Conservation (phyloP, 2,329 filamentous ascomycete species). For the Teratosphaeria nubilosa region DNA sequence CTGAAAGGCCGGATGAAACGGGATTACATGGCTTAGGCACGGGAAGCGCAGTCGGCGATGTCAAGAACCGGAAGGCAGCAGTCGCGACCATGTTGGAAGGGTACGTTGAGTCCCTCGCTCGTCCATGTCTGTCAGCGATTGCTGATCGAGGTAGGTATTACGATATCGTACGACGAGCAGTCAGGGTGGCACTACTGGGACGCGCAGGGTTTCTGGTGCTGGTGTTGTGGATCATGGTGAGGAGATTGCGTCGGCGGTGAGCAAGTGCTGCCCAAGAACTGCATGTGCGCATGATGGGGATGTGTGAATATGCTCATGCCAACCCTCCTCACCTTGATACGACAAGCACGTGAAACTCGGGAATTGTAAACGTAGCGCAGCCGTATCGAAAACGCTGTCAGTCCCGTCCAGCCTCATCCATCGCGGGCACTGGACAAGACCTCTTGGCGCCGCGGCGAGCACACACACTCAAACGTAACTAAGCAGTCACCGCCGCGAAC, state of each 20-base stretch:
- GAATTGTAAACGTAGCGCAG: too few species aligned
- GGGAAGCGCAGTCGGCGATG: slow-evolving; percentile 25
- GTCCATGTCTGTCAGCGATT: slow-evolving; percentile 17
- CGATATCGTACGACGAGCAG: slow-evolving; percentile 38
- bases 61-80: slow-evolving; percentile 30
- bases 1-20: slow-evolving; percentile 30
- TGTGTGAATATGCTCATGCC: too few species aligned
- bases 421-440: too few species aligned
- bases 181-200: slow-evolving; percentile 33
- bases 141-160: slow-evolving; percentile 34
- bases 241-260: not conserved
- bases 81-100: slow-evolving; percentile 42
- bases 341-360: too few species aligned
- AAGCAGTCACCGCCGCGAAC: too few species aligned
- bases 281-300: too few species aligned
- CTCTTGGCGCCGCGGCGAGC: too few species aligned
- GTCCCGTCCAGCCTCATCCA: too few species aligned
- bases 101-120: slow-evolving; percentile 16
- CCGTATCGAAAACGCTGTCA: too few species aligned
- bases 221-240: not conserved
- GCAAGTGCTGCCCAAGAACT: not conserved
- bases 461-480: too few species aligned
- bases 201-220: slow-evolving; percentile 14
- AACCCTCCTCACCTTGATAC: too few species aligned
- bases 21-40: slow-evolving; percentile 37